phyloP scores from a whole-genome alignment of 768 basidiomycete genomes.

The Pulveroboletus sp. region DNA sequence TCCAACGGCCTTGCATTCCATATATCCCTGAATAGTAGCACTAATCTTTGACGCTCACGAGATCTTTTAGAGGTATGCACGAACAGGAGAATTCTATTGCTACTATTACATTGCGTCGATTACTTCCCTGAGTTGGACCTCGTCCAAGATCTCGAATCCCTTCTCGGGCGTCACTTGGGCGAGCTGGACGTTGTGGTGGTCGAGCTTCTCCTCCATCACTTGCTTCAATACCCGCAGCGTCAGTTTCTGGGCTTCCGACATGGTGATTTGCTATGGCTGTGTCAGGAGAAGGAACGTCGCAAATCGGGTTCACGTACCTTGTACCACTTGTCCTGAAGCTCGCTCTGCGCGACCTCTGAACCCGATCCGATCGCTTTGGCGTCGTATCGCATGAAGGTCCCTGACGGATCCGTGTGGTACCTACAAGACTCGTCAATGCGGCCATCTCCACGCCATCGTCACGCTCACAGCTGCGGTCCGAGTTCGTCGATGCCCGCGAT shows the following conservation, averaged over 20 bases:
- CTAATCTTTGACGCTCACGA: too few relatives aligned
- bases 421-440: slow-evolving; percentile 39
- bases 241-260: slow-evolving; percentile 82
- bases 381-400: slow-evolving; percentile 93
- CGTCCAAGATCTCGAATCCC: slow-evolving; percentile 89
- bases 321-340: slow-evolving; percentile 96
- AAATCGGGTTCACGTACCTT: slow-evolving; percentile 49
- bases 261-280: slow-evolving; percentile 75
- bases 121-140: slow-evolving; percentile 73
- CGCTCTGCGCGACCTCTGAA: slow-evolving; percentile 94
- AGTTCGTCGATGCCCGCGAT: slow-evolving; percentile 97
- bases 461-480: slow-evolving; percentile 87
- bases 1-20: slow-evolving; percentile 2
- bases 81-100: slow-evolving; percentile 11
- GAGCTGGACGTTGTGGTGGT: slow-evolving; percentile 97
- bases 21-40: slow-evolving; percentile 1
- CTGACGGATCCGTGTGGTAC: slow-evolving; percentile 97
- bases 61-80: too few relatives aligned
- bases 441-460: not conserved
- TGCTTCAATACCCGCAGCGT: slow-evolving; percentile 91
- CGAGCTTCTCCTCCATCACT: slow-evolving; percentile 99
- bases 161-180: slow-evolving; percentile 84
- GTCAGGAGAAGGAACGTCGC: slow-evolving; percentile 6
- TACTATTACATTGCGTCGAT: slow-evolving; percentile 74
- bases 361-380: slow-evolving; percentile 99